Evolutionary conservation across 192 early-diverging fungal species (phyloP), one percentile per base, ranked within the genome.

Genomic region (Mortierella hygrophila): DNA sequence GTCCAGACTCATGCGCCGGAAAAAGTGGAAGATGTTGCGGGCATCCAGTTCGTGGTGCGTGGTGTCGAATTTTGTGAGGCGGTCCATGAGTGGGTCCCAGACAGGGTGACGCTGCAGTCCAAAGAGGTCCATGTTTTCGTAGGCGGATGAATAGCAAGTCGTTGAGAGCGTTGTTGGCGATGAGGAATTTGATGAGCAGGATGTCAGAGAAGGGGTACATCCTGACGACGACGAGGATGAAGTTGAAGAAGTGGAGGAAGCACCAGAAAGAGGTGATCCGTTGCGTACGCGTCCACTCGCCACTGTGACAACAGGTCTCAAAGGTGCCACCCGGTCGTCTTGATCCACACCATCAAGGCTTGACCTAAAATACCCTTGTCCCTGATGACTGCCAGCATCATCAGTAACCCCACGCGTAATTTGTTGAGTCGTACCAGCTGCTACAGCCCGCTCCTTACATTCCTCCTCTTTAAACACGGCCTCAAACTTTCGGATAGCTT

Each of bases 71-170:
- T 81, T 86, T 57, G 74, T 78, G 6, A 86, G 46, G 8, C 84
- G 78, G 42, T 86, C 84, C 57, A 86, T 46, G 40, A 86, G 76
- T 8, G 84, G 84, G 44, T 86, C 84, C 84, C 84, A 86, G 38
- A 86, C 37, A 16, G 71, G 32, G 57, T 86, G 84, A 4, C 44
- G 38, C 18, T 86, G 84, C 6, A 86, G 54, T 9, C 68, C 77
- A 42, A 77, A 86, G 35, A 77, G 60, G 21, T 80, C 72, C 79
- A 86, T 86, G 49, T 71, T 69, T 2, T 81, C 78, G 21, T 86
- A 86, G 7, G 79, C 84, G 0, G 78, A 85, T 3, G 68, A 40
- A 9, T 32, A 54, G 38, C 29, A 37, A 21, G 49, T 4, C 6
- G 47, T 40, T 20, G 57, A 13, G 9, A 35, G 20, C 5, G 74